Conservation (phyloP, 192 early-diverging fungal species). For the Thamnidium elegans region DNA sequence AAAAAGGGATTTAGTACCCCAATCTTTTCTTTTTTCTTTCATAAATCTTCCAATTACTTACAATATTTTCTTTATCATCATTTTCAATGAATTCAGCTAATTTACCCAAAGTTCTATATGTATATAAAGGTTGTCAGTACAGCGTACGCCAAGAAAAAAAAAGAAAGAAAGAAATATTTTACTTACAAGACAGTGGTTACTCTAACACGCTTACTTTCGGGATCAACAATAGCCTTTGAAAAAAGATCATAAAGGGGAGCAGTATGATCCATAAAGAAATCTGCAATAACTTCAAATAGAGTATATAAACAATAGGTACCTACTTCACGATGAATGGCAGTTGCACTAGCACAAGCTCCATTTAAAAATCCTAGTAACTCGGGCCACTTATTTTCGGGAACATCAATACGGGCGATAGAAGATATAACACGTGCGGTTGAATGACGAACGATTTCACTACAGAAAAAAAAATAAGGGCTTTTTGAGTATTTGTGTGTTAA, state of each 20-base stretch:
- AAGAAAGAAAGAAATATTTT: background rate
- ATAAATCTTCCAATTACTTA: conserved; percentile 23
- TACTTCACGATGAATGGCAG: conserved; percentile 75
- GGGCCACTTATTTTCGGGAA: conserved; percentile 73
- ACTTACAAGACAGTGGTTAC: conserved; percentile 71
- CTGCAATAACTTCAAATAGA: conserved; percentile 82
- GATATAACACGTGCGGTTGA: conserved; percentile 82
- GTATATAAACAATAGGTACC: conserved; percentile 83
- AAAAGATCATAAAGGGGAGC: conserved; percentile 75
- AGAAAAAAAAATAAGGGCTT: background rate
- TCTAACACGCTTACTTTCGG: conserved; percentile 77
- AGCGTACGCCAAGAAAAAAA: background rate
- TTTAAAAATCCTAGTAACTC: conserved; percentile 78
- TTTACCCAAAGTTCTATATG: conserved; percentile 5
- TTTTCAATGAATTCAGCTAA: conserved; percentile 19
- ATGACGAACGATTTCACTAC: conserved; percentile 68
- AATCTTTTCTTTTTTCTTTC: conserved; percentile 6
- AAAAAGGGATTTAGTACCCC: background rate
- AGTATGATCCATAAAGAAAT: conserved; percentile 58
- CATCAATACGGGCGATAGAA: conserved; percentile 76
- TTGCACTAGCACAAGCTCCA: conserved; percentile 71
- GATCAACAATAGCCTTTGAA: conserved; percentile 67
- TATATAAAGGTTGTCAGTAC: background rate
- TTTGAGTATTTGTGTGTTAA: background rate
- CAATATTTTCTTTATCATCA: conserved; percentile 56